Conservation (phyloP, 2,329 filamentous ascomycete species). For the Stagonosporopsis rhizophila region DNA sequence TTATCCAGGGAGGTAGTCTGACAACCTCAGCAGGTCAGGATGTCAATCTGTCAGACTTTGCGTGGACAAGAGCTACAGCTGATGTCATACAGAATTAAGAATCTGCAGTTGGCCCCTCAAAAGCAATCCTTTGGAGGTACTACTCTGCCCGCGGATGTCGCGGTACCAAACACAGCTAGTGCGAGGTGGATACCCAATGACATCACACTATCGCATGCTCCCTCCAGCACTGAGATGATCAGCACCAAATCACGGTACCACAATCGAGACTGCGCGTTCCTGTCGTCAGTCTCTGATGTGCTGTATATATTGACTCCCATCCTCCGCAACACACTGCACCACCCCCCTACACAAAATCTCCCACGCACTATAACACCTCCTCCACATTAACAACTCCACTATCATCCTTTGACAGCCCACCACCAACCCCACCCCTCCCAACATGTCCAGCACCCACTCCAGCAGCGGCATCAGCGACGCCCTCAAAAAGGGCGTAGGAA, state of each 20-base stretch:
- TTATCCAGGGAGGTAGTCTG: no score
- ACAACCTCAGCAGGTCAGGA: no score
- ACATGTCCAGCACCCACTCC: constrained; percentile 32
- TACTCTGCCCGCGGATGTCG: not conserved
- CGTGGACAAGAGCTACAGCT: no score
- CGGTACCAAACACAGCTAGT: not conserved
- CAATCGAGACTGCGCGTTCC: not conserved
- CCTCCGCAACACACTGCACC: not conserved
- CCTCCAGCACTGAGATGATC: constrained; percentile 8
- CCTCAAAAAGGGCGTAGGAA: constrained; percentile 44
- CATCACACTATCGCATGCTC: constrained; percentile 12
- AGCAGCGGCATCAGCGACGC: constrained; percentile 38
- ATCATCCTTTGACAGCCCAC: constrained; percentile 10
- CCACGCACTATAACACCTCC: no score
- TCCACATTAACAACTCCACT: not conserved
- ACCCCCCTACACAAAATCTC: no score
- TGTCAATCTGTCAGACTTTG: no score
- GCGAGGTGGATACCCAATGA: constrained; percentile 5
- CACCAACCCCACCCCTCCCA: constrained; percentile 3
- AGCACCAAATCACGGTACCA: constrained; percentile 16
- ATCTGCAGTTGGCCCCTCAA: not conserved
- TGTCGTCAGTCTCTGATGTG: constrained; percentile 7
- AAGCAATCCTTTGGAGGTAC: no score
- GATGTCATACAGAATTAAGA: not conserved
- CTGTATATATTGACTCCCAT: not conserved